phyloP scores from a whole-genome alignment of 164 flowering plant species.

The Chimonanthus praecox region DNA sequence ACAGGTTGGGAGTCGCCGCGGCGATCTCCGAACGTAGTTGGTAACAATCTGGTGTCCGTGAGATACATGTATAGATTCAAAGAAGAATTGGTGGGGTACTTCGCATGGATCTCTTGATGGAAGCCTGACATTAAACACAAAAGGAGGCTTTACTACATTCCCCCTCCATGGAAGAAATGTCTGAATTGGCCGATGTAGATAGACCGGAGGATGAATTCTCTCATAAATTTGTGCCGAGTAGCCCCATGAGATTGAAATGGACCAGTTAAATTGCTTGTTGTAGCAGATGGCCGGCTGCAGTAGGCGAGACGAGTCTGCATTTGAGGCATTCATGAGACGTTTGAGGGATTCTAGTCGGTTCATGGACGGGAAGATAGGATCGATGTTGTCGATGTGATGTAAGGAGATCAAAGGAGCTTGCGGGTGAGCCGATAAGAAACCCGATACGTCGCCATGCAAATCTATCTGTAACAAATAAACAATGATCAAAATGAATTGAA shows the following conservation, averaged over 20 bases:
- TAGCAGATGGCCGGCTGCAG: constrained; percentile 69
- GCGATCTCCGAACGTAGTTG: constrained; percentile 25
- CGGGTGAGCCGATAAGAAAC: constrained; percentile 58
- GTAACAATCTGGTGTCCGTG: constrained; percentile 16
- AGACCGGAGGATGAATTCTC: constrained; percentile 32
- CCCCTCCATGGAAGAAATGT: constrained; percentile 49
- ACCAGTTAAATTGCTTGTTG: constrained; percentile 50
- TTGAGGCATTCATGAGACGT: constrained; percentile 46
- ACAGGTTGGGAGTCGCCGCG: constrained; percentile 34
- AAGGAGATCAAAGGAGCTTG: constrained; percentile 49
- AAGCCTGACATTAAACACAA: constrained; percentile 47
- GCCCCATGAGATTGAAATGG: constrained; percentile 73
- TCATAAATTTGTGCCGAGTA: constrained; percentile 60
- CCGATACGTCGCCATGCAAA: constrained; percentile 49
- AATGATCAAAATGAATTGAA: neutral
- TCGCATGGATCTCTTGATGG: constrained; percentile 40
- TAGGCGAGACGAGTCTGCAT: constrained; percentile 35
- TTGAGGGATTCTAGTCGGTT: constrained; percentile 32
- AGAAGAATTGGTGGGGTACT: constrained; percentile 53
- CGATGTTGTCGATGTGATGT: constrained; percentile 58
- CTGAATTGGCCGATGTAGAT: constrained; percentile 41
- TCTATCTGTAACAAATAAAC: constrained; percentile 37
- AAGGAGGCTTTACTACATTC: constrained; percentile 17
- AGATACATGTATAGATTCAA: constrained; percentile 26
- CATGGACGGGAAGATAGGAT: constrained; percentile 65